Evolutionary conservation across 768 basidiomycete species (phyloP).

Genomic region (Tremella fuciformis): DNA sequence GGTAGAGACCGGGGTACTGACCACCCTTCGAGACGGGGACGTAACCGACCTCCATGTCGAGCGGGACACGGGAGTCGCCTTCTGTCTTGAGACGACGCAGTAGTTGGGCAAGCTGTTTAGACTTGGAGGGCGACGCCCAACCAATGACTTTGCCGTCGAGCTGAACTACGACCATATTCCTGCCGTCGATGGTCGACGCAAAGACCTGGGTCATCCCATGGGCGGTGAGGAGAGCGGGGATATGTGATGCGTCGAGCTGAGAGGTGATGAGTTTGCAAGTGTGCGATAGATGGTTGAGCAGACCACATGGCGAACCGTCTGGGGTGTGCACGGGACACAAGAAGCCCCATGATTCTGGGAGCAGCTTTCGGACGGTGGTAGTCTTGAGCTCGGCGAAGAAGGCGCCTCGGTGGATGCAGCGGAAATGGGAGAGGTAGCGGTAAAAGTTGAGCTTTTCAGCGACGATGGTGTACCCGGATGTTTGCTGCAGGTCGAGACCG

Average conservation of each 20-base stretch:
- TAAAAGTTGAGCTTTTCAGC: constrained; percentile 99
- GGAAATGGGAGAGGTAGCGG: constrained; percentile 96
- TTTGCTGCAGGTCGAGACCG: constrained; percentile 93
- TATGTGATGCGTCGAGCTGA: constrained; percentile 69
- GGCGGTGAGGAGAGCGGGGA: constrained; percentile 74
- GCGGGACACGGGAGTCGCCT: constrained; percentile 70
- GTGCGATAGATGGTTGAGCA: constrained; percentile 92
- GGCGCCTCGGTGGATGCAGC: constrained; percentile 96
- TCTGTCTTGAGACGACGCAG: constrained; percentile 95
- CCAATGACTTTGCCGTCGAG: constrained; percentile 94
- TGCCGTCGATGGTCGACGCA: constrained; percentile 73
- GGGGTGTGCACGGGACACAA: constrained; percentile 98
- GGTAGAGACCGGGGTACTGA: constrained; percentile 91
- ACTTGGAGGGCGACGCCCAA: constrained; percentile 75
- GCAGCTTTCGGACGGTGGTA: constrained; percentile 89
- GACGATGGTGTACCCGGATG: constrained; percentile 97
- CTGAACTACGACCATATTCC: constrained; percentile 78
- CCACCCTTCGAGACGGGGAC: constrained; percentile 87
- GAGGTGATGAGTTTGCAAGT: constrained; percentile 85
- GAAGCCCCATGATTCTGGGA: constrained; percentile 99
- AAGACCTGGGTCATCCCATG: constrained; percentile 95
- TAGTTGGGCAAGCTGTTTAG: constrained; percentile 73
- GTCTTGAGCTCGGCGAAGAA: constrained; percentile 99
- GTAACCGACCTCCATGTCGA: constrained; percentile 91
- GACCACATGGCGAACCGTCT: constrained; percentile 94